phyloP scores from a whole-genome alignment of 768 basidiomycete species.

The Boletellus sp. region DNA sequence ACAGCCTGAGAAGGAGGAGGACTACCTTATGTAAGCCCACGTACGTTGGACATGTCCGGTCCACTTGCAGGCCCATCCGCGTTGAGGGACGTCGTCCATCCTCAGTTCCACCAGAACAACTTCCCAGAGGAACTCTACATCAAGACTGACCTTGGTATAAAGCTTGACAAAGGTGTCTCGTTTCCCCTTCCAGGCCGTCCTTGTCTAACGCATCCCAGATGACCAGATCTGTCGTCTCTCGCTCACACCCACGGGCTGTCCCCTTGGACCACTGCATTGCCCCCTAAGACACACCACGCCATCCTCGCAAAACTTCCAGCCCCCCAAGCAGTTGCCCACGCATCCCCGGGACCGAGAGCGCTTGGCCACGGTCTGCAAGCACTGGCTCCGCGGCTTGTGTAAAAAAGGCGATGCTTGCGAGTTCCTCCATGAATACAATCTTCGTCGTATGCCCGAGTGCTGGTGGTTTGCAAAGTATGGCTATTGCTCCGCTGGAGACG shows the following conservation, averaged over 20 bases:
- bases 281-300: conserved; percentile 90
- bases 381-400: conserved; percentile 96
- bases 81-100: conserved; percentile 69
- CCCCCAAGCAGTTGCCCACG: conserved; percentile 74
- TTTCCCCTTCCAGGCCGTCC: not conserved
- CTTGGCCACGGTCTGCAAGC: conserved; percentile 93
- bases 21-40: conserved; percentile 9
- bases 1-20: conserved; percentile 7
- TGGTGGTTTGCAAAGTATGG: conserved; percentile 99
- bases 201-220: conserved; percentile 46
- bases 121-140: conserved; percentile 76
- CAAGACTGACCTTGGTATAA: conserved; percentile 78
- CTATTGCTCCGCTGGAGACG: conserved; percentile 94
- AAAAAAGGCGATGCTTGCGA: conserved; percentile 98
- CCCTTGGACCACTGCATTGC: conserved; percentile 87
- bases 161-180: conserved; percentile 81
- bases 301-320: conserved; percentile 85
- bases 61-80: conserved; percentile 55
- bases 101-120: conserved; percentile 94
- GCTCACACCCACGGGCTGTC: conserved; percentile 79
- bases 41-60: conserved; percentile 31
- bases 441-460: conserved; percentile 97
- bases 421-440: conserved; percentile 98
- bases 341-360: conserved; percentile 83
- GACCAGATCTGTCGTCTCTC: conserved; percentile 90